Conservation (phyloP, 176 grass and related monocot genomes). For the Juncus effusus region DNA sequence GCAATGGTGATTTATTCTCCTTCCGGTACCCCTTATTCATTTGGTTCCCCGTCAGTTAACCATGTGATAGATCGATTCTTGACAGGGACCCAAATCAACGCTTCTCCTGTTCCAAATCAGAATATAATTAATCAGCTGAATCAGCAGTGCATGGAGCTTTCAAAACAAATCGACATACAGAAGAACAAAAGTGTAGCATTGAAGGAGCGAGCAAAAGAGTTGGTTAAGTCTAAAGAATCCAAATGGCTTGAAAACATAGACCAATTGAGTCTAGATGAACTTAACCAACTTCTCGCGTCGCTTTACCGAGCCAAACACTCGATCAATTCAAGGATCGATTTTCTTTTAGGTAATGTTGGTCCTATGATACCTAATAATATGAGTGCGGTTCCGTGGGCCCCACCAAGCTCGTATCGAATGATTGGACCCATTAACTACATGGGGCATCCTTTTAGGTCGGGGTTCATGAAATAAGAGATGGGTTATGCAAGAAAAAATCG, state of each 20-base stretch:
- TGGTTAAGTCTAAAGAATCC: not conserved
- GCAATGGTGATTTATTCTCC: constrained; percentile 39
- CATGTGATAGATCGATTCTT: constrained; percentile 22
- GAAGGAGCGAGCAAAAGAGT: not conserved
- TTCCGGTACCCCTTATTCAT: constrained; percentile 33
- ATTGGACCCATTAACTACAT: constrained; percentile 1
- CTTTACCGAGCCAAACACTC: constrained; percentile 14
- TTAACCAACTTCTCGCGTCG: constrained; percentile 16
- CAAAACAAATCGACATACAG: constrained; percentile 6
- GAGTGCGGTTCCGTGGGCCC: not conserved
- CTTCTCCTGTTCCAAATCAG: not conserved
- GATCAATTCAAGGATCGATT: constrained; percentile 15
- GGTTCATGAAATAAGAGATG: not conserved
- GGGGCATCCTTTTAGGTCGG: constrained; percentile 1
- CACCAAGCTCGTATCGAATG: not conserved
- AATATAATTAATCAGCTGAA: constrained; percentile 1
- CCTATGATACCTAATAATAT: not conserved
- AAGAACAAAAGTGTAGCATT: constrained; percentile 8
- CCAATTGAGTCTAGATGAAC: constrained; percentile 17
- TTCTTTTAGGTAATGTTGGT: not conserved
- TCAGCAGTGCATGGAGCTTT: constrained; percentile 29
- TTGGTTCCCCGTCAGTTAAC: constrained; percentile 26
- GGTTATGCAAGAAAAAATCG: not conserved
- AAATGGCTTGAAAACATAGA: constrained; percentile 20
- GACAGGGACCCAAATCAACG: not conserved